phyloP scores from a whole-genome alignment of 192 early-diverging fungal species.

The Coemansia sp. region DNA sequence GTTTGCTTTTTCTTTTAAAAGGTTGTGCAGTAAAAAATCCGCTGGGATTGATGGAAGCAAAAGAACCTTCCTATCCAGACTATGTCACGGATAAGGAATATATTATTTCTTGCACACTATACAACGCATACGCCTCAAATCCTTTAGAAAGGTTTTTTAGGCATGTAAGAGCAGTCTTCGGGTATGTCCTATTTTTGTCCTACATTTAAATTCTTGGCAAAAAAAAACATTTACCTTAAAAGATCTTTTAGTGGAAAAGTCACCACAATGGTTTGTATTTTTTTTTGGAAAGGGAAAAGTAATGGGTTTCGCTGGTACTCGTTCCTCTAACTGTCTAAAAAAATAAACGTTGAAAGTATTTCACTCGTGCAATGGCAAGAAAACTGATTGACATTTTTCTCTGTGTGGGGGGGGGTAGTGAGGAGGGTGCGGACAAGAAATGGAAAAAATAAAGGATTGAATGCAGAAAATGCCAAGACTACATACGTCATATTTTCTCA shows the following conservation, averaged over 20 bases:
- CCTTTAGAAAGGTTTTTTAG: not conserved
- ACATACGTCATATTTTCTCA: not conserved
- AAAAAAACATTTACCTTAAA: no score
- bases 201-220: not conserved
- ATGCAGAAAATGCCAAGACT: conserved; percentile 7
- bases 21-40: not conserved
- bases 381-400: not conserved
- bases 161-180: not conserved
- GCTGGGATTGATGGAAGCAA: not conserved
- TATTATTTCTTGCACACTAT: no score
- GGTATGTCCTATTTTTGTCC: not conserved
- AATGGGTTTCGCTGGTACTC: not conserved
- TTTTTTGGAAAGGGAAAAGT: no score
- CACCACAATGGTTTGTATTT: no score
- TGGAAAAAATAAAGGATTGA: not conserved
- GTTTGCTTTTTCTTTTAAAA: not conserved
- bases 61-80: not conserved
- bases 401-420: not conserved
- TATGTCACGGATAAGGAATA: not conserved
- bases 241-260: no score
- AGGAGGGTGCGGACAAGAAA: not conserved
- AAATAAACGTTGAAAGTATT: no score
- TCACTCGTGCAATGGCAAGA: no score
- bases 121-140: not conserved
- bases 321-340: no score